Evolutionary conservation across 2,329 filamentous ascomycete genomes (phyloP), one percentile per base, ranked within the genome.

Genomic region (Byssothecium circinans): DNA sequence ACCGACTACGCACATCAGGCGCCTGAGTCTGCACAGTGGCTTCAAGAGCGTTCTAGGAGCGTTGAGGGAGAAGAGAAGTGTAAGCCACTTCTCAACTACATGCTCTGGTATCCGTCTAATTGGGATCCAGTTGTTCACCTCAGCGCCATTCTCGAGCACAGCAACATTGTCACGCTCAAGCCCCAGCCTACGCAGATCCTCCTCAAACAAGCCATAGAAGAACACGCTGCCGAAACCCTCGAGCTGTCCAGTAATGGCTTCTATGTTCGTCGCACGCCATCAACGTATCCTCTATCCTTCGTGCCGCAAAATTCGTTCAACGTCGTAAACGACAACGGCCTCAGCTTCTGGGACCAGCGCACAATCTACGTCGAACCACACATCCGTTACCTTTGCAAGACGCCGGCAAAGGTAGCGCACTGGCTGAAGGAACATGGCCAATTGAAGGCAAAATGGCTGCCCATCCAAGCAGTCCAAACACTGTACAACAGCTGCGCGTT

Each of bases 301-400:
- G 52, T 68, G 11, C 63, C 64, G 1, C 20, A 41, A 1, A 58
- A 66, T 34, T 61, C 64, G 1, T 64, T 63, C 43, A 40, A 49
- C 7, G 41, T 60, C 3, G 50, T 56, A 17, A 52, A 68, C 43
- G 64, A 68, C 40, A 50, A 65, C 19, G 67, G 64, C 7, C 41
- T 69, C 18, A 54, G 45, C 29, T 70, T 67, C 48, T 71, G 68
- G 67, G 65, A 70, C 30, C 55, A 67, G 44, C 65, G 65, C 4
- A 69, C 67, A 15, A 64, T 71, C 33, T 71, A 71, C 34, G 62
- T 71, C 22, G 68, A 71, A 40, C 66, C 68, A n/a, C 67, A 69
- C 43, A 38, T 60, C 8, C 61, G 60, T 22, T 58, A 58, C 27
- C 50, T 69, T 7, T 67, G 61, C 41, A 60, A 63, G 33, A 64